Percentiles rank a stretch among this genome's conserved stretches.
Evolutionary conservation across 2,329 filamentous ascomycete genomes (phyloP).

Genomic region (Ophiostoma sp.): DNA sequence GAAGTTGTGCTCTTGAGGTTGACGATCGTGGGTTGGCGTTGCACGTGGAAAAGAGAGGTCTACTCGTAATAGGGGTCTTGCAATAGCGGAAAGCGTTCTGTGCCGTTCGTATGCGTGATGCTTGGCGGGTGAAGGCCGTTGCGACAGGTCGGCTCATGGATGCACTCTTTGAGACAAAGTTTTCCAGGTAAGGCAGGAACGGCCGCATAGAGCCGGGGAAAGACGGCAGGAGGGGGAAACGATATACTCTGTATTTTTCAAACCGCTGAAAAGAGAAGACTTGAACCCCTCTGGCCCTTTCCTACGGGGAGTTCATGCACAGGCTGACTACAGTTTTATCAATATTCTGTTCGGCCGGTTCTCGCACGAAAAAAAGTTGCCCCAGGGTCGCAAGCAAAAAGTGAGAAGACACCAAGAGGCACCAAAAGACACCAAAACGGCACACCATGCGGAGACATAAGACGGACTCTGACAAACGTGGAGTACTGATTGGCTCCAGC

Average conservation of each 20-base stretch:
- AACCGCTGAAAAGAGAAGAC: neutral
- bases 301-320: neutral
- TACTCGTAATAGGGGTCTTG: neutral
- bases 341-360: constrained; percentile 13
- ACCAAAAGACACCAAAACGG: neutral
- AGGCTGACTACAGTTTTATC: neutral
- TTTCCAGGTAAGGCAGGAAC: neutral
- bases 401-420: neutral
- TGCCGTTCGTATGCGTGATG: neutral
- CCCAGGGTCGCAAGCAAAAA: neutral
- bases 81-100: neutral
- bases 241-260: neutral
- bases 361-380: neutral
- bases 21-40: neutral
- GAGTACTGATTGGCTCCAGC: constrained; percentile 6
- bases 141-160: constrained; percentile 8
- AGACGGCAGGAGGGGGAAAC: neutral
- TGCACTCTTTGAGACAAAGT: neutral
- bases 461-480: constrained; percentile 1
- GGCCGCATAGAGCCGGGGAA: constrained; percentile 12
- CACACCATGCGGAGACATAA: neutral
- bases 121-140: constrained; percentile 1
- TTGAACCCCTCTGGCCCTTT: neutral
- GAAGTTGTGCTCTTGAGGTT: neutral
- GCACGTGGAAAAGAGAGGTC: neutral